Evolutionary conservation across 768 basidiomycete species (phyloP).

Genomic region (Leucogyrophana mollusca): DNA sequence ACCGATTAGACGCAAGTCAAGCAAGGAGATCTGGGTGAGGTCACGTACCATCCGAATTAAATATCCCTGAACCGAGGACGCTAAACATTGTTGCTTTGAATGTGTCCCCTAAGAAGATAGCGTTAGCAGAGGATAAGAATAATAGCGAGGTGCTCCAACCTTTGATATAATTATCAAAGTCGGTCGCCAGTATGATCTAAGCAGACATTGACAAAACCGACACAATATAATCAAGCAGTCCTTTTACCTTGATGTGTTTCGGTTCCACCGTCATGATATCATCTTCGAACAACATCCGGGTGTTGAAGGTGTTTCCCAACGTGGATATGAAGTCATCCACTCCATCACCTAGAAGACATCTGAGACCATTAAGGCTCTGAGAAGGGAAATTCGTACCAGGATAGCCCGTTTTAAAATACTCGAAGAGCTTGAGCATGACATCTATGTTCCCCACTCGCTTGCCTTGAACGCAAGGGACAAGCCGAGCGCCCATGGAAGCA

Average conservation of each 20-base stretch:
- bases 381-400: not conserved
- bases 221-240: not conserved
- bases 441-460: constrained; percentile 13
- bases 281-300: constrained; percentile 17
- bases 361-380: not conserved
- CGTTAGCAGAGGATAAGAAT: not conserved
- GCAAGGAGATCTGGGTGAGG: not conserved
- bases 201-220: not conserved
- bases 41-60: constrained; percentile 21
- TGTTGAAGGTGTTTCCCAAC: constrained; percentile 13
- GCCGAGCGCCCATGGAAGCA: constrained; percentile 2
- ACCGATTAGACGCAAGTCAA: constrained; percentile 7
- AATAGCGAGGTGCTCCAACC: constrained; percentile 2
- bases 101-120: not conserved
- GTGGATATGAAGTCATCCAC: not conserved
- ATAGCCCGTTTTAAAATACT: not conserved
- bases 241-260: constrained; percentile 17
- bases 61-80: constrained; percentile 18
- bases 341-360: not conserved
- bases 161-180: constrained; percentile 28
- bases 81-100: constrained; percentile 3
- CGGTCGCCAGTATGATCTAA: constrained; percentile 23
- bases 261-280: constrained; percentile 15
- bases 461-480: not conserved
- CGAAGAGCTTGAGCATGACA: constrained; percentile 3